These are phyloP conservation scores for Cutaneotrichosporon cavernicola DNA, from an alignment of 1,284 basidiomycete genomes.

Conservation along the genomic window DNA sequence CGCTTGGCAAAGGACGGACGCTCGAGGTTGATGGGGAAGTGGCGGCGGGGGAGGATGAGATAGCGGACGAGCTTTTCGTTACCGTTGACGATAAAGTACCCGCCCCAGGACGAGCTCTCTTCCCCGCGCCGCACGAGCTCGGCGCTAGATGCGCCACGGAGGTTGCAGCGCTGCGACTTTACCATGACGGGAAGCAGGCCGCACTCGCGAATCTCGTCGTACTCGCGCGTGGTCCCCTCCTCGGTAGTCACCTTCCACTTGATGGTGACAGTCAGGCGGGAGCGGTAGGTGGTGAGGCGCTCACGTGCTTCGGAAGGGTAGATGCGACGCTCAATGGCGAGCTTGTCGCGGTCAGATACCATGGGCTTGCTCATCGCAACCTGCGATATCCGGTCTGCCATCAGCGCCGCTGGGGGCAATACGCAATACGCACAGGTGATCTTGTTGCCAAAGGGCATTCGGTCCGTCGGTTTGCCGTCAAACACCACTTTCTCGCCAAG, in stretches of 20 bases:
- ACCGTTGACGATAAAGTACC: constrained; percentile 98
- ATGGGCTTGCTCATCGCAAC: constrained; percentile 82
- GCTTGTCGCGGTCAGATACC: constrained; percentile 79
- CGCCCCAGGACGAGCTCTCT: constrained; percentile 97
- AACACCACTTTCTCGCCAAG: constrained; percentile 89
- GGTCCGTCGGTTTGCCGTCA: constrained; percentile 70
- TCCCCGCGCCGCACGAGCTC: constrained; percentile 88
- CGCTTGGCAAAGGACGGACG: constrained; percentile 85
- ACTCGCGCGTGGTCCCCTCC: constrained; percentile 54
- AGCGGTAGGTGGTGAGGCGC: constrained; percentile 55
- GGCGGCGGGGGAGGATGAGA: constrained; percentile 68
- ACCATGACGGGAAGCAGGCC: constrained; percentile 96
- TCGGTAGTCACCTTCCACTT: constrained; percentile 79
- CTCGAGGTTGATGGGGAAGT: constrained; percentile 70
- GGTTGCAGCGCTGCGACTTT: constrained; percentile 92
- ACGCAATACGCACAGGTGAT: constrained; percentile 67
- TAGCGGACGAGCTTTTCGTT: constrained; percentile 99
- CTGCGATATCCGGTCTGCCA: constrained; percentile 77
- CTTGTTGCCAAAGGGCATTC: constrained; percentile 70
- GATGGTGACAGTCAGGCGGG: constrained; percentile 84
- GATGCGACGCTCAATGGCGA: constrained; percentile 71
- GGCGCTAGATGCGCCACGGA: constrained; percentile 77
- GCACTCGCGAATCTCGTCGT: constrained; percentile 79
- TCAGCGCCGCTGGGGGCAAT: constrained; percentile 3
- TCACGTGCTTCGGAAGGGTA: constrained; percentile 80